Conservation (phyloP, 2,329 filamentous ascomycete species). For the Colletotrichum tanaceti region DNA sequence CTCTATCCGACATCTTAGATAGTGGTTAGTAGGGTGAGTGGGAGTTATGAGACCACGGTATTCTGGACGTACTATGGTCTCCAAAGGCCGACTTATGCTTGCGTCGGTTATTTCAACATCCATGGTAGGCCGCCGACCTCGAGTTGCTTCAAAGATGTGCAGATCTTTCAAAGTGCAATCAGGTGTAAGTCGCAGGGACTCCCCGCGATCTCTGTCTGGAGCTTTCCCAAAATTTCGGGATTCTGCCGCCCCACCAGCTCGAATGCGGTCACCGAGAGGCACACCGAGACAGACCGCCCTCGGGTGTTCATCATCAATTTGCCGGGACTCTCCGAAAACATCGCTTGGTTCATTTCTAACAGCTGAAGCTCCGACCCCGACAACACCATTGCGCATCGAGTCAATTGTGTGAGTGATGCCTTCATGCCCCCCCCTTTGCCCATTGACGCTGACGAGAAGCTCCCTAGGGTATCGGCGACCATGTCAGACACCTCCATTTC, state of each 20-base stretch:
- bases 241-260: slow-evolving; percentile 56
- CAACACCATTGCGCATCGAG: slow-evolving; percentile 37
- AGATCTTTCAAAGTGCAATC: slow-evolving; percentile 7
- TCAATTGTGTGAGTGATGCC: slow-evolving; percentile 34
- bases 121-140: slow-evolving; percentile 26
- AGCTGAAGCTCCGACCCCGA: slow-evolving; percentile 34
- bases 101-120: slow-evolving; percentile 38
- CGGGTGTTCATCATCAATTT: slow-evolving; percentile 50
- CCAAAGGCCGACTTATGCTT: slow-evolving; percentile 14
- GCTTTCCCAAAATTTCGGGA: slow-evolving; percentile 56
- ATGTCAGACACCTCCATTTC: slow-evolving; percentile 68
- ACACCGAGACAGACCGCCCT: slow-evolving; percentile 57
- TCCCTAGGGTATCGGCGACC: slow-evolving; percentile 44
- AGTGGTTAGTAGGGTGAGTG: slow-evolving; percentile 5
- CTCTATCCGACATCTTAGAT: slow-evolving; percentile 43
- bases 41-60: background rate
- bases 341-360: slow-evolving; percentile 39
- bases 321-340: slow-evolving; percentile 48
- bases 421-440: slow-evolving; percentile 3
- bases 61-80: slow-evolving; percentile 27
- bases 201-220: slow-evolving; percentile 32
- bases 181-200: slow-evolving; percentile 6
- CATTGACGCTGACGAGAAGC: slow-evolving; percentile 43
- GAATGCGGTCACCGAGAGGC: slow-evolving; percentile 37
- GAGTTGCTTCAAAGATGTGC: background rate